These are phyloP conservation scores for Teratosphaeria pseudoeucalypti DNA, from an alignment of 2,329 filamentous ascomycete genomes.

Conservation along the genomic window DNA sequence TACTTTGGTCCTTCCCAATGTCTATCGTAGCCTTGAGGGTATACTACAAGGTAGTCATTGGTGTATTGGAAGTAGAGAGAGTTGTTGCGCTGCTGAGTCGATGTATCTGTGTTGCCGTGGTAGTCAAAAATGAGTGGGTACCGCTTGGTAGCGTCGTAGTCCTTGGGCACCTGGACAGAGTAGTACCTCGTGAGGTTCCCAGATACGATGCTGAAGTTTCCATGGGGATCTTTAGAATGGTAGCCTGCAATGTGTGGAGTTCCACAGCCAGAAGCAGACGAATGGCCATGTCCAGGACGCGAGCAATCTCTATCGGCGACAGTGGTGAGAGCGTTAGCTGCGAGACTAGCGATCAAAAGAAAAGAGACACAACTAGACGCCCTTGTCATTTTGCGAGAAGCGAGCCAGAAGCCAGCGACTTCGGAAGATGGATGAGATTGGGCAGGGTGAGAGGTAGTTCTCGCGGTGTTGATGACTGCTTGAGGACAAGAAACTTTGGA, in stretches of 20 bases:
- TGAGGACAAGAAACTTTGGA: too few species aligned
- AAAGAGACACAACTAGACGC: neutral
- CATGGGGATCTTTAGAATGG: neutral
- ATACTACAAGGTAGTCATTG: constrained; percentile 36
- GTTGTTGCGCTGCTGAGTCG: constrained; percentile 30
- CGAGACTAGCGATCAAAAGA: neutral
- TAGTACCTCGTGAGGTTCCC: constrained; percentile 14
- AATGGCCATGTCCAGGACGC: neutral
- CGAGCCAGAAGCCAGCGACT: neutral
- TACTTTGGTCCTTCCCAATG: constrained; percentile 35
- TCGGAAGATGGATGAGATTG: neutral
- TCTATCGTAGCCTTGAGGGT: constrained; percentile 32
- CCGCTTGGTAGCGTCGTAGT: constrained; percentile 11
- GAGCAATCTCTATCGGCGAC: neutral
- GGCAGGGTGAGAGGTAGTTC: neutral
- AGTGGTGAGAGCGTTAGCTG: neutral
- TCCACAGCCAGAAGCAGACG: neutral
- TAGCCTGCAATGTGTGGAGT: constrained; percentile 1
- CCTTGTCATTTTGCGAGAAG: neutral
- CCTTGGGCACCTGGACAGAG: constrained; percentile 14
- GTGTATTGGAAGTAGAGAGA: constrained; percentile 39
- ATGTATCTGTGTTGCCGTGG: constrained; percentile 33
- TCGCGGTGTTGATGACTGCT: neutral
- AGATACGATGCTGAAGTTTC: constrained; percentile 9
- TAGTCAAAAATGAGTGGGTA: constrained; percentile 37